Evolutionary conservation across 805 yeast species (phyloP), one percentile per base, ranked within the genome.

Genomic region (Ogataea corticis): DNA sequence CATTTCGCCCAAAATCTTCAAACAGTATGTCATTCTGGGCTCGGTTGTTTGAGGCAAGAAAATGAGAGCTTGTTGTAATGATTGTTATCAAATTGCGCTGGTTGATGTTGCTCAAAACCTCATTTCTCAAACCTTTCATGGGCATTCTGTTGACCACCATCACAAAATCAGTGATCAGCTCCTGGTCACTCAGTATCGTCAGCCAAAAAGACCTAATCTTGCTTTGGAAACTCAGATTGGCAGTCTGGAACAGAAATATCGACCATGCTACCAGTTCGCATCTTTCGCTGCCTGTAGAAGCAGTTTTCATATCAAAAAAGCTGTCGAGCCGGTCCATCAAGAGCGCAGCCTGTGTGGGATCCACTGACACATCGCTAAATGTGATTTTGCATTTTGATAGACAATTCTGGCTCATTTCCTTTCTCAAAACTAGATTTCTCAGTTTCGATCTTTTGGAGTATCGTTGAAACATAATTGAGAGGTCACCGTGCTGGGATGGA

Each of bases 391-490:
- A 11, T 28, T 28, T 28, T 28, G 4, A 7, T 4, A 11, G 13
- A 5, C 31, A n/a, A 7, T n/a, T 28, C 14, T 13, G 13, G 4
- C 14, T 28, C 11, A 4, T 13, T 6, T 33, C 13, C 3, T 21
- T 17, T 12, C 7, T 27, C 32, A 28, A 17, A 14, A 32, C 27
- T 3, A 37, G 14, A 4, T 37, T 17, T 11, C 16, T 37, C 18
- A 37, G 32, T 17, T 16, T 17, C 13, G 40, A 37, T 28, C 40
- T 37, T 17, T 13, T 19, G 19, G 11, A 11, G 14, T 12, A 31
- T n/a, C 30, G 25, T 12, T 31, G 42, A 15, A 23, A 39, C 7
- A 15, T 27, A 13, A 36, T 46, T 0, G 48, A 31, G 1, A 72
- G 11, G 7, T 37, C 40, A 2, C 16, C 23, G n/a, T 19, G 37